phyloP scores from a whole-genome alignment of 495 filamentous ascomycete genomes.

The Tuber calosporum region DNA sequence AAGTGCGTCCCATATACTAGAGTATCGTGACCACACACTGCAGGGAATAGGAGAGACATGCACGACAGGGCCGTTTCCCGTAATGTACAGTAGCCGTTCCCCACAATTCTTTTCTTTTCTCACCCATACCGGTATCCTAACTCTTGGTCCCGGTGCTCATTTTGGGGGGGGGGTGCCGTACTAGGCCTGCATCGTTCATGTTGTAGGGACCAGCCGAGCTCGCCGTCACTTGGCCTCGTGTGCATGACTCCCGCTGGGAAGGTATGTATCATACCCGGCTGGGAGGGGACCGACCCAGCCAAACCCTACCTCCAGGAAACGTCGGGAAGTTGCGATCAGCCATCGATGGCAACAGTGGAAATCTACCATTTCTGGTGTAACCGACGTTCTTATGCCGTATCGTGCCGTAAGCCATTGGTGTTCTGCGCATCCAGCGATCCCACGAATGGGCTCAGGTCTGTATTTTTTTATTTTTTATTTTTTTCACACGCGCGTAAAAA shows the following conservation, averaged over 20 bases:
- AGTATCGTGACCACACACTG: not conserved
- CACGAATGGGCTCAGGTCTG: not conserved
- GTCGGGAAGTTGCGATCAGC: not conserved
- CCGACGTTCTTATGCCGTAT: not conserved
- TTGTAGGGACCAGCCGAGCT: not conserved
- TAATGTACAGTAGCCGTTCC: not conserved
- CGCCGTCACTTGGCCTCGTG: not conserved
- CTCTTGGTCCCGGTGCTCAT: not conserved
- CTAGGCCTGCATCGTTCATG: not conserved
- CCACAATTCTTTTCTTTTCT: conserved; percentile 4
- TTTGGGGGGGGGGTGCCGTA: no score
- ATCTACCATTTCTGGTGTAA: not conserved
- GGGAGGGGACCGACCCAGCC: not conserved
- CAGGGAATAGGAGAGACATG: not conserved
- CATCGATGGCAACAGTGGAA: not conserved
- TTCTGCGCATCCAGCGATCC: not conserved
- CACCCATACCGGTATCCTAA: not conserved
- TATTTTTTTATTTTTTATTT: no score
- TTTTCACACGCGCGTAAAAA: not conserved
- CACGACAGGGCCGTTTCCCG: not conserved
- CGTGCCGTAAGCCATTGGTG: not conserved
- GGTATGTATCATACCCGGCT: not conserved
- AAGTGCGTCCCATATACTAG: not conserved
- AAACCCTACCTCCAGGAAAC: not conserved
- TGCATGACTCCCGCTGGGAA: not conserved